These are phyloP conservation scores for Ceratocystis eucalypticola DNA, from an alignment of 2,329 filamentous ascomycete genomes.

Conservation along the genomic window DNA sequence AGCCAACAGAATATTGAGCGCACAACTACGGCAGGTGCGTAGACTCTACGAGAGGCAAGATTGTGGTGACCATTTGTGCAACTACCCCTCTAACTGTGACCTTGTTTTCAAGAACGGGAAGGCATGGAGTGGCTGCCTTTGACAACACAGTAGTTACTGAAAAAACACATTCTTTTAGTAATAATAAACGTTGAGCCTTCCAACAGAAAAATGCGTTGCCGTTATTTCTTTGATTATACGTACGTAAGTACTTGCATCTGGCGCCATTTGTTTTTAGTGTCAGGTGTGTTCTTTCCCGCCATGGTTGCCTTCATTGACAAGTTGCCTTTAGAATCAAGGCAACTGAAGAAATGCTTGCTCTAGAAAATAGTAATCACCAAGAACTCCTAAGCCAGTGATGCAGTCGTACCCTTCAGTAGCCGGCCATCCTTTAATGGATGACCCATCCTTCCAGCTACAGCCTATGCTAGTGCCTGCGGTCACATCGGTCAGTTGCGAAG, in stretches of 20 bases:
- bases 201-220: background rate
- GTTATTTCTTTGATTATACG: background rate
- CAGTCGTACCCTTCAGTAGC: conserved; percentile 35
- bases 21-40: background rate
- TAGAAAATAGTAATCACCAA: conserved; percentile 31
- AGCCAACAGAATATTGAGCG: background rate
- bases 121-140: background rate
- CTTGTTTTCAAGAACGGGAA: background rate
- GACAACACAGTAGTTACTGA: background rate
- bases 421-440: conserved; percentile 31
- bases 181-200: background rate
- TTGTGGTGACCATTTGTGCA: background rate
- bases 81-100: background rate
- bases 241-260: background rate
- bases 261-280: background rate
- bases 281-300: background rate
- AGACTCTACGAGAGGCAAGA: background rate
- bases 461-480: conserved; percentile 29
- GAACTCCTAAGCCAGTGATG: conserved; percentile 38
- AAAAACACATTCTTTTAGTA: background rate
- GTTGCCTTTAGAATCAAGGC: background rate
- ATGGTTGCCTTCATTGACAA: background rate
- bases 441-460: conserved; percentile 29
- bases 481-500: conserved; percentile 31
- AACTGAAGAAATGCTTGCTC: conserved; percentile 25